phyloP scores from a whole-genome alignment of 495 filamentous ascomycete species.

The Baudoinia panamericana region DNA sequence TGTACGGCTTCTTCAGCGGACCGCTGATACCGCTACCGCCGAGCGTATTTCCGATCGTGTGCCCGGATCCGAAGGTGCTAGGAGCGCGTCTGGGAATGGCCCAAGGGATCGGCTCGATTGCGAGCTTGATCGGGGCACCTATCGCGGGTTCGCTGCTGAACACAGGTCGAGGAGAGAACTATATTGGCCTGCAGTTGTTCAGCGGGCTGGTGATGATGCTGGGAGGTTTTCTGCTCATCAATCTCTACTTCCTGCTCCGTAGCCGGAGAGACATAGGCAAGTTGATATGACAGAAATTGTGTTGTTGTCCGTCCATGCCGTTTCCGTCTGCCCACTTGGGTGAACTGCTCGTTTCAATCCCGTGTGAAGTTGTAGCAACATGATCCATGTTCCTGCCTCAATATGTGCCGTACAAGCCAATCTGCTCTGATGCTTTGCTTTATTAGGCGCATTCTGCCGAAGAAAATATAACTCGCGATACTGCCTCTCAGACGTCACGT shows the following conservation, averaged over 20 bases:
- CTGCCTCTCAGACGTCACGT: too few relatives aligned
- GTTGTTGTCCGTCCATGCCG: too few relatives aligned
- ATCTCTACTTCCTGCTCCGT: constrained; percentile 13
- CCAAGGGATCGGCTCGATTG: constrained; percentile 63
- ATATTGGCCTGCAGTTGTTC: constrained; percentile 15
- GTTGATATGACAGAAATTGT: too few relatives aligned
- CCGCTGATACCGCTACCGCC: constrained; percentile 58
- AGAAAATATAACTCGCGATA: too few relatives aligned
- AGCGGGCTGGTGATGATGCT: constrained; percentile 14
- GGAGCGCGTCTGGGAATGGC: constrained; percentile 71
- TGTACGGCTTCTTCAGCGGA: constrained; percentile 50
- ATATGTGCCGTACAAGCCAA: too few relatives aligned
- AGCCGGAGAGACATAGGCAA: constrained; percentile 12
- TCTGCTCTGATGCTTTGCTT: too few relatives aligned
- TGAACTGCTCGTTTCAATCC: too few relatives aligned
- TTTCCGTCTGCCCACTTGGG: too few relatives aligned
- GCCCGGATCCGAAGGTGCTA: constrained; percentile 50
- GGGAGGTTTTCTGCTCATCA: constrained; percentile 11
- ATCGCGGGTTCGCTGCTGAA: constrained; percentile 50
- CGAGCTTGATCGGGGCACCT: constrained; percentile 59
- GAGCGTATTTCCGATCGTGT: constrained; percentile 46
- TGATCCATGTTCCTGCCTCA: too few relatives aligned
- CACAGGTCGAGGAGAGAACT: constrained; percentile 27
- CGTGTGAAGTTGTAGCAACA: too few relatives aligned
- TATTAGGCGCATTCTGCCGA: too few relatives aligned